A percentile compares a stretch with the other conserved stretches of the same genome.
Conservation (phyloP, 2,329 filamentous ascomycete species). For the Mycocentrospora acerina region DNA sequence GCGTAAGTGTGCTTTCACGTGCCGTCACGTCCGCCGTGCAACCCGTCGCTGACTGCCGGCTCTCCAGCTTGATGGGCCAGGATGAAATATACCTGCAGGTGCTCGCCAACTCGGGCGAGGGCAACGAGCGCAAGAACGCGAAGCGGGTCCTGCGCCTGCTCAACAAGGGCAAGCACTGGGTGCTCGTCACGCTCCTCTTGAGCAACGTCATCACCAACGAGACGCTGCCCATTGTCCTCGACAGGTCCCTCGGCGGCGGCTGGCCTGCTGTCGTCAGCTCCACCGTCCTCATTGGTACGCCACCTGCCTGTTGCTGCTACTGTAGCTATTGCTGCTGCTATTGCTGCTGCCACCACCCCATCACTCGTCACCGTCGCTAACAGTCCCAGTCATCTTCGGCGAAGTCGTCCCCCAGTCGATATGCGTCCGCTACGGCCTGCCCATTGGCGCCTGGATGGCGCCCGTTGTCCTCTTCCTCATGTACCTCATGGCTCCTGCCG, state of each 20-base stretch:
- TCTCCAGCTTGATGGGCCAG: constrained; percentile 62
- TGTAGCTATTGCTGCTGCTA: too few species aligned
- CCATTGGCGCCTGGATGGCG: constrained; percentile 92
- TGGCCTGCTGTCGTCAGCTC: constrained; percentile 92
- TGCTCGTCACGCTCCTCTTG: constrained; percentile 87
- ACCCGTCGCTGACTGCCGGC: constrained; percentile 28
- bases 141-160: constrained; percentile 77
- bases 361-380: constrained; percentile 1
- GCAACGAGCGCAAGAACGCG: constrained; percentile 83
- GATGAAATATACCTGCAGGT: constrained; percentile 98
- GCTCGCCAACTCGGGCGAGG: constrained; percentile 80
- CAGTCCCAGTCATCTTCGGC: constrained; percentile 82
- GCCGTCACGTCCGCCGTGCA: constrained; percentile 5
- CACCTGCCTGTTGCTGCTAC: too few species aligned
- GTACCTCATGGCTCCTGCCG: constrained; percentile 86
- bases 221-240: constrained; percentile 85
- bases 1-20: constrained; percentile 57
- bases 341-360: too few species aligned
- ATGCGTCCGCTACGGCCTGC: constrained; percentile 92
- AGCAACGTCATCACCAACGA: constrained; percentile 99
- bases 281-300: constrained; percentile 86
- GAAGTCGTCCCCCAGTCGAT: constrained; percentile 95
- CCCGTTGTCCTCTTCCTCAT: constrained; percentile 84
- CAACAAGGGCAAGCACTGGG: constrained; percentile 94
- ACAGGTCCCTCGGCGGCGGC: constrained; percentile 89